Percentiles rank a stretch among this genome's conserved stretches.
phyloP scores from a whole-genome alignment of 768 basidiomycete genomes.

The Chalciporus piperatus region DNA sequence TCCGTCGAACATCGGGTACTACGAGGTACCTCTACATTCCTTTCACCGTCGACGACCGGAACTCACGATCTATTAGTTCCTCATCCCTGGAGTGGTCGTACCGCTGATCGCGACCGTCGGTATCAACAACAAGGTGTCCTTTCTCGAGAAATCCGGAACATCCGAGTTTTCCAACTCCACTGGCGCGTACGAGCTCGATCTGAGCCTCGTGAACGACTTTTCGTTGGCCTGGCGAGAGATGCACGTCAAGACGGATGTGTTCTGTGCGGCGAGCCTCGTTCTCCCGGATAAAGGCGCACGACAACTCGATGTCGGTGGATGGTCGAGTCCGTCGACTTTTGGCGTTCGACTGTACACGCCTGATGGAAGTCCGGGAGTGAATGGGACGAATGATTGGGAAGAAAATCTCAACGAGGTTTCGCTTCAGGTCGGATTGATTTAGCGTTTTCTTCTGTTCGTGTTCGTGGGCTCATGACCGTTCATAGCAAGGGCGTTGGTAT shows the following conservation, averaged over 20 bases:
- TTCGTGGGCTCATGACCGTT: neutral
- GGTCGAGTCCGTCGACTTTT: slow-evolving; percentile 70
- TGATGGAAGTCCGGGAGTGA: slow-evolving; percentile 62
- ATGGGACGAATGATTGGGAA: slow-evolving; percentile 78
- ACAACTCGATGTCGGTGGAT: slow-evolving; percentile 34
- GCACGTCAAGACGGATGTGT: slow-evolving; percentile 76
- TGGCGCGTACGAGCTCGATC: slow-evolving; percentile 76
- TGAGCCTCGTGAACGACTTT: slow-evolving; percentile 48
- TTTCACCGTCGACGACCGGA: neutral
- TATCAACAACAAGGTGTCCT: slow-evolving; percentile 77
- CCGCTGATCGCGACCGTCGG: slow-evolving; percentile 75
- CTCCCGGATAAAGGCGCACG: slow-evolving; percentile 68
- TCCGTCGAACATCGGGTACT: slow-evolving; percentile 61
- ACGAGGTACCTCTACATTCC: slow-evolving; percentile 51
- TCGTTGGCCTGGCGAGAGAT: slow-evolving; percentile 65
- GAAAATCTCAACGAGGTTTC: slow-evolving; percentile 57
- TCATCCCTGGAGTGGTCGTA: slow-evolving; percentile 60
- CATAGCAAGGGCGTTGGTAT: slow-evolving; percentile 70
- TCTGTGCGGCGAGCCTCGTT: slow-evolving; percentile 71
- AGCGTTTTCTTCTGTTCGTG: too few species aligned
- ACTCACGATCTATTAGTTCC: slow-evolving; percentile 33
- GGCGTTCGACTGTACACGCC: slow-evolving; percentile 75
- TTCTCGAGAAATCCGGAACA: slow-evolving; percentile 74
- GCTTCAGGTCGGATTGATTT: slow-evolving; percentile 51
- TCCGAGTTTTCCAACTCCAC: slow-evolving; percentile 61